phyloP scores from a whole-genome alignment of 805 yeast species.

The Myxozyma sirexii region DNA sequence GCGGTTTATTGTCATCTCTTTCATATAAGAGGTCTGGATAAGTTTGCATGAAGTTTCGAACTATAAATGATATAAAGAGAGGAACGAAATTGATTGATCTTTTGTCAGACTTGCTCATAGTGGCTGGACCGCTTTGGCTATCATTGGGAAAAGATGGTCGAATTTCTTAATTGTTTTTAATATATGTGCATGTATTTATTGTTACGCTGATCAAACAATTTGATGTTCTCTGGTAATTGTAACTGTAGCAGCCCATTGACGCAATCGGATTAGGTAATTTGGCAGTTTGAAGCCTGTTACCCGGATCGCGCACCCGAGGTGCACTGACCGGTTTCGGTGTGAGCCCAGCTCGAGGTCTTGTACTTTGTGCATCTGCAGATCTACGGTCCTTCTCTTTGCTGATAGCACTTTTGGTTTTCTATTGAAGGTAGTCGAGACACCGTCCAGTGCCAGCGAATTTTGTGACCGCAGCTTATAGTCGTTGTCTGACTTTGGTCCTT shows the following conservation, averaged over 20 bases:
- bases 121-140: constrained; percentile 31
- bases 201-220: not conserved
- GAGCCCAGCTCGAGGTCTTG: not conserved
- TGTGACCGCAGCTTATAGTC: not conserved
- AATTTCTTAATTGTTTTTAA: not conserved
- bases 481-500: not conserved
- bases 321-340: constrained; percentile 1
- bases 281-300: no score
- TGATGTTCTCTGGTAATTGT: not conserved
- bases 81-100: not conserved
- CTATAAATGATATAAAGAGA: not conserved
- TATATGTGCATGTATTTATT: no score
- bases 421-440: no score
- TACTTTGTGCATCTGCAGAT: no score
- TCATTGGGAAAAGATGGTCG: not conserved
- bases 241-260: no score
- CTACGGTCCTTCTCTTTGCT: not conserved
- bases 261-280: no score
- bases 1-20: not conserved
- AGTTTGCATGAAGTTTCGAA: not conserved
- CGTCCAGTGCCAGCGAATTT: constrained; percentile 13
- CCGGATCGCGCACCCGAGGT: not conserved
- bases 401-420: no score
- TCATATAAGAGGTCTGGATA: not conserved
- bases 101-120: not conserved